Percentiles rank a stretch among this genome's conserved stretches.
Conservation (phyloP, 2,329 filamentous ascomycete species). For the Chalara sp. region DNA sequence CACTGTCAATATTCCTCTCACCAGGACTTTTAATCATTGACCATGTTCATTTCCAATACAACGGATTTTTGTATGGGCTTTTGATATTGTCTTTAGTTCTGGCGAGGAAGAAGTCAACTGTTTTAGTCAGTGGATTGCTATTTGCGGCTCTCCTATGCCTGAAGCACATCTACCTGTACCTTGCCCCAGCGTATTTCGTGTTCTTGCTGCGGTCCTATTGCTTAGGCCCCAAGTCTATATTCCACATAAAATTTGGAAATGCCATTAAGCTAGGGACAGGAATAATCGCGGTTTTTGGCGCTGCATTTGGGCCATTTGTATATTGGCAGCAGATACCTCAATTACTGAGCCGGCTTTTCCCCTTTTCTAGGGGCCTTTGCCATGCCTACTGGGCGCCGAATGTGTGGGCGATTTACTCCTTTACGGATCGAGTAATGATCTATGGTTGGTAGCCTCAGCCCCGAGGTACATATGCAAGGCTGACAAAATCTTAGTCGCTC, state of each 20-base stretch:
- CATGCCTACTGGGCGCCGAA: slow-evolving; percentile 99
- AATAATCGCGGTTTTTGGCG: slow-evolving; percentile 63
- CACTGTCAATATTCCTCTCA: slow-evolving; percentile 83
- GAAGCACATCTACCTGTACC: slow-evolving; percentile 97
- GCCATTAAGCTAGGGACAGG: slow-evolving; percentile 74
- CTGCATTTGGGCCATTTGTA: slow-evolving; percentile 87
- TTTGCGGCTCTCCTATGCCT: slow-evolving; percentile 86
- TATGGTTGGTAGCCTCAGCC: slow-evolving; percentile 45
- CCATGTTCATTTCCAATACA: slow-evolving; percentile 98
- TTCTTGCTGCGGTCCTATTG: slow-evolving; percentile 88
- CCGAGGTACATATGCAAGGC: slow-evolving; percentile 7
- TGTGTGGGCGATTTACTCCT: slow-evolving; percentile 94
- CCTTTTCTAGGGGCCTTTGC: slow-evolving; percentile 87
- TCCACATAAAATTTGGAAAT: slow-evolving; percentile 71
- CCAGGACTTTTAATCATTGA: slow-evolving; percentile 95
- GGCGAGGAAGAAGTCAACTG: slow-evolving; percentile 66
- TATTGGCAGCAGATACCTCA: slow-evolving; percentile 78
- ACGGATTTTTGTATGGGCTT: slow-evolving; percentile 91
- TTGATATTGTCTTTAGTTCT: slow-evolving; percentile 81
- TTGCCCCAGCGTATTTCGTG: slow-evolving; percentile 92
- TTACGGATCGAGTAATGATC: slow-evolving; percentile 77
- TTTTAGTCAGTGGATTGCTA: slow-evolving; percentile 71
- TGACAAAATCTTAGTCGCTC: slow-evolving; percentile 58
- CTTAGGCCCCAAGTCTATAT: slow-evolving; percentile 68
- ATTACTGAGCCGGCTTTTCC: slow-evolving; percentile 78